These are phyloP conservation scores for Aschersonia sp. DNA, from an alignment of 2,329 filamentous ascomycete species.

Conservation along the genomic window DNA sequence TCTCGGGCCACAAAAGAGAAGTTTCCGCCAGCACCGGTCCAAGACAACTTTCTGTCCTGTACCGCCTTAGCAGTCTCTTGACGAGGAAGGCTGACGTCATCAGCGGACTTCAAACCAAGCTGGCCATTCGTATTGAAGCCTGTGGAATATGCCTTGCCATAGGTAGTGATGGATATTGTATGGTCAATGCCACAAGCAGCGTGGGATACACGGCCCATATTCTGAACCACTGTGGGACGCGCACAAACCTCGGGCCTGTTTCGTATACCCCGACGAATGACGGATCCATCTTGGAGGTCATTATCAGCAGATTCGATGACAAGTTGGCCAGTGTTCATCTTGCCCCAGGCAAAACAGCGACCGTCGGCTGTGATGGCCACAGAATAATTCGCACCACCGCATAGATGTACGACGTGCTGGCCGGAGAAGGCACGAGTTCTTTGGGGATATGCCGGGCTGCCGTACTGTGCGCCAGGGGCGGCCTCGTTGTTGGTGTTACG, in stretches of 20 bases:
- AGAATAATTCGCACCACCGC: conserved; percentile 64
- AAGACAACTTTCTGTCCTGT: conserved; percentile 57
- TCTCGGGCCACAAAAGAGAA: conserved; percentile 42
- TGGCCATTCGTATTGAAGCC: conserved; percentile 72
- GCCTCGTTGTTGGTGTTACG: conserved; percentile 80
- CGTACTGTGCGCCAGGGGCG: conserved; percentile 33
- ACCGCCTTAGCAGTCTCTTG: conserved; percentile 76
- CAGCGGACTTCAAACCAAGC: conserved; percentile 62
- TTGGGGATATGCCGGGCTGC: conserved; percentile 55
- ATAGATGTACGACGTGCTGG: conserved; percentile 51
- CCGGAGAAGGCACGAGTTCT: conserved; percentile 50
- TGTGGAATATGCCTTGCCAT: conserved; percentile 65
- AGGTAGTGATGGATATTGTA: conserved; percentile 53
- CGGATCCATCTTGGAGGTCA: conserved; percentile 26
- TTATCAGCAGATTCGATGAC: conserved; percentile 37
- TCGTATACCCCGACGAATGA: conserved; percentile 47
- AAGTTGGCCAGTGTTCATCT: conserved; percentile 35
- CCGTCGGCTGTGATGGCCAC: conserved; percentile 44
- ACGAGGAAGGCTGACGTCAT: conserved; percentile 66
- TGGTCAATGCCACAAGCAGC: conserved; percentile 59
- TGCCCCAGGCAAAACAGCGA: conserved; percentile 45
- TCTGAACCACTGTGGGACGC: conserved; percentile 10
- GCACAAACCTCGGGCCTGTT: conserved; percentile 34
- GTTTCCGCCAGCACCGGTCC: conserved; percentile 79
- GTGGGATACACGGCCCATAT: conserved; percentile 34